Evolutionary conservation across 2,329 filamentous ascomycete genomes (phyloP).

Genomic region (Harringtonia aguacate): DNA sequence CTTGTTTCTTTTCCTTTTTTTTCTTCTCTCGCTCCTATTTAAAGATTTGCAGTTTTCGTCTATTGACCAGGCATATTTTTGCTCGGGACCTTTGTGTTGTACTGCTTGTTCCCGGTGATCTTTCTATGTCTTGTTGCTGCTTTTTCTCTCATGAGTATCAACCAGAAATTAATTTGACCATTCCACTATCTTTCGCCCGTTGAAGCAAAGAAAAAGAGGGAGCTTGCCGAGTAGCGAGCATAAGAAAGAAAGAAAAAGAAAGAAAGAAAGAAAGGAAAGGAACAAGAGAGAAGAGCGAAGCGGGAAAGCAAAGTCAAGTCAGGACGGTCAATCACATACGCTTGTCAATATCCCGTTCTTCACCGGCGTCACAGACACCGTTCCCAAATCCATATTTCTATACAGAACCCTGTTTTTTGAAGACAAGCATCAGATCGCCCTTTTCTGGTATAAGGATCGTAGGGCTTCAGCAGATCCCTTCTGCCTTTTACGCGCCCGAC

Average conservation of each 20-base stretch:
- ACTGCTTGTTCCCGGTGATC: slow-evolving; percentile 2
- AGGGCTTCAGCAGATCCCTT: too few species aligned
- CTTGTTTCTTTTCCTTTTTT: slow-evolving; percentile 2
- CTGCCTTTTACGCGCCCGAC: not conserved
- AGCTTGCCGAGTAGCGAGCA: not conserved
- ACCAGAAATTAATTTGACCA: slow-evolving; percentile 14
- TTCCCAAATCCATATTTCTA: too few species aligned
- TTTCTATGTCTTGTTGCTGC: slow-evolving; percentile 1
- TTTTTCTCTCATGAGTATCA: slow-evolving; percentile 10
- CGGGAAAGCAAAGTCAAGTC: not conserved
- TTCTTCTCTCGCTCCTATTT: not conserved
- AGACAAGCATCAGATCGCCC: too few species aligned
- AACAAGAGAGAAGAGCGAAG: slow-evolving; percentile 5
- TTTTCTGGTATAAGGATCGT: too few species aligned
- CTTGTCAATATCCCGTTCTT: too few species aligned
- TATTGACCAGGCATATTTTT: slow-evolving; percentile 1
- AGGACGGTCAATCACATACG: not conserved
- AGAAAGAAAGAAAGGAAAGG: not conserved
- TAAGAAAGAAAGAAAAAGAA: not conserved
- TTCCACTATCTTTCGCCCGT: slow-evolving; percentile 16
- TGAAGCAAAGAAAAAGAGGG: slow-evolving; percentile 21
- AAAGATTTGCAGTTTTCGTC: slow-evolving; percentile 1
- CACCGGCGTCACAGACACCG: too few species aligned
- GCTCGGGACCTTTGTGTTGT: slow-evolving; percentile 9
- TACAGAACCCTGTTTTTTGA: too few species aligned